Evolutionary conservation across 1,139 yeast species (phyloP).

Genomic region (Geotrichum armillariae): DNA sequence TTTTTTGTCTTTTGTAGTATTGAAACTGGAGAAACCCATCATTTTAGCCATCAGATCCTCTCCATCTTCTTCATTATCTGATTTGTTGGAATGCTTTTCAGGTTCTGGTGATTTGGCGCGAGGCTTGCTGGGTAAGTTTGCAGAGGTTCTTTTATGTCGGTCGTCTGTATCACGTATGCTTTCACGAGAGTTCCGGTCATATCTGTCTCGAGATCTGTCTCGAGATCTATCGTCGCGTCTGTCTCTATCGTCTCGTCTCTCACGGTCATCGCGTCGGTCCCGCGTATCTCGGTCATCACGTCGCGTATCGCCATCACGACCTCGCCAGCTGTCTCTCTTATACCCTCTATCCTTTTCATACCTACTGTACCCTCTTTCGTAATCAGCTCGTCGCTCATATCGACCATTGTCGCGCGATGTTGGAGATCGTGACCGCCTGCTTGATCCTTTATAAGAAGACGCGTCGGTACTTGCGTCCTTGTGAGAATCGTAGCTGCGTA

Average conservation of each 20-base stretch:
- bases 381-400: slow-evolving; percentile 11
- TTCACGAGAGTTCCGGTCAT: neutral
- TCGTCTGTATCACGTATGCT: too few species aligned
- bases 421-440: slow-evolving; percentile 4
- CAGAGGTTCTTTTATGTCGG: too few species aligned
- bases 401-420: slow-evolving; percentile 1
- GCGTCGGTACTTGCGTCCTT: neutral
- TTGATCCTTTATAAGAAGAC: neutral
- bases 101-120: slow-evolving; percentile 35
- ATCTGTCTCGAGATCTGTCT: neutral
- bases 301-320: slow-evolving; percentile 3
- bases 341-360: slow-evolving; percentile 9
- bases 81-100: slow-evolving; percentile 25
- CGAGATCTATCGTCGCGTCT: slow-evolving; percentile 1
- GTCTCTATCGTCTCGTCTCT: neutral
- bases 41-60: slow-evolving; percentile 41
- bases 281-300: slow-evolving; percentile 2
- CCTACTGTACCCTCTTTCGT: slow-evolving; percentile 1
- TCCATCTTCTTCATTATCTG: slow-evolving; percentile 31
- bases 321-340: slow-evolving; percentile 12
- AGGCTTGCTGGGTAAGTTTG: neutral
- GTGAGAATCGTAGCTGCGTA: slow-evolving; percentile 4
- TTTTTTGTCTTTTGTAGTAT: slow-evolving; percentile 60
- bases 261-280: slow-evolving; percentile 5
- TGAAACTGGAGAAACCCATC: slow-evolving; percentile 69